phyloP scores from a whole-genome alignment of 2,329 filamentous ascomycete species.

The Thielaviopsis euricoi region DNA sequence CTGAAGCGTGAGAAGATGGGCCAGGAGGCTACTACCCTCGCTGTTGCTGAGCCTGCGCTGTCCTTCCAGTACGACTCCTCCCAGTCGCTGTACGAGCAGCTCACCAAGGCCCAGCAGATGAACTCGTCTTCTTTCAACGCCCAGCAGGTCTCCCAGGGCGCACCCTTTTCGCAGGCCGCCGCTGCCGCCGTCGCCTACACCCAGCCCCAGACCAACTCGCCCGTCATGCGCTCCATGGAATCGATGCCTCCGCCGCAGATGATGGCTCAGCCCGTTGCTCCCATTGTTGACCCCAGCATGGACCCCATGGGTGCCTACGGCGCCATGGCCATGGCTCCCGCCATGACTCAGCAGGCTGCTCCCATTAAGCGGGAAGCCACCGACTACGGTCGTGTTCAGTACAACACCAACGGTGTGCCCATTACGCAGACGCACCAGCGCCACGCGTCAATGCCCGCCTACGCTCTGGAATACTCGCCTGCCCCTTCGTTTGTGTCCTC shows the following conservation, averaged over 20 bases:
- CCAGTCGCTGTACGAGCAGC: conserved; percentile 95
- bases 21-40: conserved; percentile 91
- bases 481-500: conserved; percentile 98
- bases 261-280: conserved; percentile 45
- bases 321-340: conserved; percentile 52
- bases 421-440: conserved; percentile 73
- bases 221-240: conserved; percentile 79
- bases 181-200: conserved; percentile 29
- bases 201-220: conserved; percentile 70
- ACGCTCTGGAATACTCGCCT: conserved; percentile 87
- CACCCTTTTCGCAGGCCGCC: conserved; percentile 1
- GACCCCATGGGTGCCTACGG: conserved; percentile 59
- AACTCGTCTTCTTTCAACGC: conserved; percentile 94
- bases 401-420: conserved; percentile 82
- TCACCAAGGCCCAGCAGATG: conserved; percentile 97
- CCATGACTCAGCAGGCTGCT: conserved; percentile 42
- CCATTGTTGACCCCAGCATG: conserved; percentile 40
- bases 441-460: conserved; percentile 96
- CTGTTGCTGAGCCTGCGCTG: conserved; percentile 88
- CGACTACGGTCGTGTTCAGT: conserved; percentile 67
- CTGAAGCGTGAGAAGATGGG: conserved; percentile 99
- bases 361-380: conserved; percentile 69
- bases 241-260: conserved; percentile 86
- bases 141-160: conserved; percentile 32
- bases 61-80: conserved; percentile 99